A percentile compares a stretch with the other conserved stretches of the same genome.
Evolutionary conservation across 2,329 filamentous ascomycete species (phyloP).

Genomic region (Sordariomycetes sp.): DNA sequence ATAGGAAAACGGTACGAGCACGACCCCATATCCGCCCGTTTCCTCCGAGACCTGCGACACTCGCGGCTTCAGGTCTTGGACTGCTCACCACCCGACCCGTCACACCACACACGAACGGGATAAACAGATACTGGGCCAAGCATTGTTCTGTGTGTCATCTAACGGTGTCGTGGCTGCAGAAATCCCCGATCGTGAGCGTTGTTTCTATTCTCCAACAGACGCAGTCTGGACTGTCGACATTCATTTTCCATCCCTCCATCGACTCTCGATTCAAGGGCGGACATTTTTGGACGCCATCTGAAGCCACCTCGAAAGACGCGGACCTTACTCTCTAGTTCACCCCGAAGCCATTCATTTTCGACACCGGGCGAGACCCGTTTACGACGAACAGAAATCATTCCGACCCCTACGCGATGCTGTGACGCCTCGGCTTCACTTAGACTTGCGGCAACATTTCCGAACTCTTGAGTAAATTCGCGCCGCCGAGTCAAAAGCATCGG

Average conservation of each 20-base stretch:
- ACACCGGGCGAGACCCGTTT: not conserved
- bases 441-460: not conserved
- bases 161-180: conserved; percentile 4
- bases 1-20: not conserved
- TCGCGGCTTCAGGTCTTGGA: conserved; percentile 16
- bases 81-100: conserved; percentile 11
- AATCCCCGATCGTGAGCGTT: not conserved
- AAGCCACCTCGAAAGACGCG: not conserved
- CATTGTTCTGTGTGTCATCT: conserved; percentile 13
- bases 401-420: not conserved
- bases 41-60: conserved; percentile 23
- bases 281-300: not conserved
- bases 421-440: not conserved
- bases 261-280: not conserved
- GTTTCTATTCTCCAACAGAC: conserved; percentile 2
- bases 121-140: conserved; percentile 6
- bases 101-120: not conserved
- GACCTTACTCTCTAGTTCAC: not conserved
- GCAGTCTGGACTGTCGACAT: conserved; percentile 4
- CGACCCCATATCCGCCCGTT: not conserved
- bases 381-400: not conserved
- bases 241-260: not conserved
- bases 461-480: not conserved
- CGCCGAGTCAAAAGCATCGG: not conserved
- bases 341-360: not conserved